A percentile compares a stretch with the other conserved stretches of the same genome.
These are phyloP conservation scores for Russula sp. DNA, from an alignment of 768 basidiomycete genomes.

Conservation along the genomic window DNA sequence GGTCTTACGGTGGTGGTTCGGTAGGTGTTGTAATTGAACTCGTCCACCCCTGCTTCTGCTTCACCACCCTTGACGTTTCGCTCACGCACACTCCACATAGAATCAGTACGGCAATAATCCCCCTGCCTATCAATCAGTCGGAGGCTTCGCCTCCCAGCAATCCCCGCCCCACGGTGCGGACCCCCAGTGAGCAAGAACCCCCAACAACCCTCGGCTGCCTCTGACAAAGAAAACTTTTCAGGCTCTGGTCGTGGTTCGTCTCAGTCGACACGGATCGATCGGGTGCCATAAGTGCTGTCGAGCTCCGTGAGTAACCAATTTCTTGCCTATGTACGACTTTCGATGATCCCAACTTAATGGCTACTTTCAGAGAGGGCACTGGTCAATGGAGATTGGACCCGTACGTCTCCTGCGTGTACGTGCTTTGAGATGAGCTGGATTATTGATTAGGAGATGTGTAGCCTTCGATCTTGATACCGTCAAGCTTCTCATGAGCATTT, in stretches of 20 bases:
- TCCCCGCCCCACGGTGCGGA: slow-evolving; percentile 62
- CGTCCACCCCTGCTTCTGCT: no score
- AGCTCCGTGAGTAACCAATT: slow-evolving; percentile 49
- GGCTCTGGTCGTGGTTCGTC: slow-evolving; percentile 68
- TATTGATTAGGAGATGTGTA: slow-evolving; percentile 24
- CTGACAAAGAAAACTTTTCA: slow-evolving; percentile 25
- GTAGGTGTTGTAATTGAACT: not conserved
- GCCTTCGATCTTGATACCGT: slow-evolving; percentile 84
- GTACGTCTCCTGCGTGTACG: slow-evolving; percentile 39
- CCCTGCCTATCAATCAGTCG: slow-evolving; percentile 22
- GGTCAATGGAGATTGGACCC: slow-evolving; percentile 65
- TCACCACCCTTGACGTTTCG: not conserved
- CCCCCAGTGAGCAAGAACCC: slow-evolving; percentile 51
- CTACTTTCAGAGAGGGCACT: slow-evolving; percentile 36
- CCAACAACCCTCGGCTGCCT: not conserved
- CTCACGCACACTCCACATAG: not conserved
- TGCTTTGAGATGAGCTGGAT: not conserved
- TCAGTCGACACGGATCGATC: slow-evolving; percentile 66
- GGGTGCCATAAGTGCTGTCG: slow-evolving; percentile 53
- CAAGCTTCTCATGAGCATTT: slow-evolving; percentile 76
- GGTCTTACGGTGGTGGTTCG: not conserved
- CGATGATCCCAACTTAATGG: not conserved
- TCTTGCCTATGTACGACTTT: not conserved
- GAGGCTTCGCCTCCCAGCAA: slow-evolving; percentile 29
- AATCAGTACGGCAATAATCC: not conserved